phyloP scores from a whole-genome alignment of 345 rosid genomes.

The Eutrema yunnanense region DNA sequence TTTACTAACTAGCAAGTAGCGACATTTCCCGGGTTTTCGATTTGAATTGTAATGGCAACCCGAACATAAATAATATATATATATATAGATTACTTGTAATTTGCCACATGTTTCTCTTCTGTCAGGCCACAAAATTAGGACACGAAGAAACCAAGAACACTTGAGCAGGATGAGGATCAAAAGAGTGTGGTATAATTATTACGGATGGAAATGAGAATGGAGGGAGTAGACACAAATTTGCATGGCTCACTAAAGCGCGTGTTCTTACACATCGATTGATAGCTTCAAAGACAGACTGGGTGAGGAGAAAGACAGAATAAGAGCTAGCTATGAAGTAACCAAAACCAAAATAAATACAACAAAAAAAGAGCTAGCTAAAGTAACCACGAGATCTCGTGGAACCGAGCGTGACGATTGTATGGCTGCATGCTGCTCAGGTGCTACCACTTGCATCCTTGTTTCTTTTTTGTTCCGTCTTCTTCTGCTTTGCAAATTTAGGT shows the following conservation, averaged over 20 bases:
- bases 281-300: background rate
- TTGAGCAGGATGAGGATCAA: background rate
- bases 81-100: background rate
- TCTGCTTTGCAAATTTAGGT: background rate
- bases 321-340: too few relatives aligned
- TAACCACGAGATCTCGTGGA: constrained; percentile 13
- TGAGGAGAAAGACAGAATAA: background rate
- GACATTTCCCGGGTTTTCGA: background rate
- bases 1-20: background rate
- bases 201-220: background rate
- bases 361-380: too few relatives aligned
- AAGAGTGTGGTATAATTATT: background rate
- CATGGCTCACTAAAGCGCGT: constrained; percentile 14
- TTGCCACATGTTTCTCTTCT: background rate
- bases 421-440: constrained; percentile 21
- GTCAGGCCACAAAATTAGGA: background rate
- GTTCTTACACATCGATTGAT: constrained; percentile 16
- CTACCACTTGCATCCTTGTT: constrained; percentile 6
- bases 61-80: background rate
- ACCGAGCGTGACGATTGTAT: constrained; percentile 20
- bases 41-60: background rate
- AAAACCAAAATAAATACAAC: too few relatives aligned
- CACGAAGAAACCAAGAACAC: background rate
- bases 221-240: constrained; percentile 11
- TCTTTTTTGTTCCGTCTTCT: background rate